Evolutionary conservation across 2,329 filamentous ascomycete species (phyloP).

Genomic region (Penicillium capsulatum): DNA sequence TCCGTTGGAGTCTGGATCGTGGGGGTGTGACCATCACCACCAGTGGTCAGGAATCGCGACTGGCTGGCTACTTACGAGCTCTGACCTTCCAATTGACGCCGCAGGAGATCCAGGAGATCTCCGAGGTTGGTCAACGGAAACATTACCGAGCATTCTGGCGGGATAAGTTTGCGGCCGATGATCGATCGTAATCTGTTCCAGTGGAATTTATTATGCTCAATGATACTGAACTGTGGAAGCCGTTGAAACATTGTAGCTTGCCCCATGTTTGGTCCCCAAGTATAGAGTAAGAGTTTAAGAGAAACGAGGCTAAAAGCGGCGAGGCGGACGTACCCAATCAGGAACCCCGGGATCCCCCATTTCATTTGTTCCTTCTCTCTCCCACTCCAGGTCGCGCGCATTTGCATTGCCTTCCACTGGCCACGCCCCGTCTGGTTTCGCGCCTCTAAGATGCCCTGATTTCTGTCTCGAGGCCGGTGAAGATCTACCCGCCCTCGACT

Average conservation of each 20-base stretch:
- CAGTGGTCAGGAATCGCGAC: constrained; percentile 55
- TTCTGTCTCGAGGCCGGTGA: constrained; percentile 13
- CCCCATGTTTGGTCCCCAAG: too few relatives aligned
- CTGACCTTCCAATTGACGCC: constrained; percentile 58
- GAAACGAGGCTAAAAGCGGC: constrained; percentile 15
- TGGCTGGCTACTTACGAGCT: constrained; percentile 55
- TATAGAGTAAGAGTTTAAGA: too few relatives aligned
- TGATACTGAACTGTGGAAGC: too few relatives aligned
- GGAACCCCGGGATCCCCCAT: constrained; percentile 12
- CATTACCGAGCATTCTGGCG: constrained; percentile 53
- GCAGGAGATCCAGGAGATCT: constrained; percentile 53
- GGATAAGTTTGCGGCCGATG: constrained; percentile 46
- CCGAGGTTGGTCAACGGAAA: constrained; percentile 46
- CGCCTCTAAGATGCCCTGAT: constrained; percentile 16
- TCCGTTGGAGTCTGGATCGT: constrained; percentile 60
- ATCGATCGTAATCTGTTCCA: constrained; percentile 32
- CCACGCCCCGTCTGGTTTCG: background rate
- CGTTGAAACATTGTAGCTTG: too few relatives aligned
- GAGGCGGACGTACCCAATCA: constrained; percentile 7
- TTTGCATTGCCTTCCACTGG: background rate
- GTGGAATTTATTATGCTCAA: too few relatives aligned
- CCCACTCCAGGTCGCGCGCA: background rate
- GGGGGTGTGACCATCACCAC: constrained; percentile 58
- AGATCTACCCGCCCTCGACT: constrained; percentile 12
- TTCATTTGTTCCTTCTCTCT: constrained; percentile 4